Percentiles rank a stretch among this genome's conserved stretches.
These are phyloP conservation scores for Exserohilum turcica DNA, from an alignment of 2,329 filamentous ascomycete genomes.

Conservation along the genomic window DNA sequence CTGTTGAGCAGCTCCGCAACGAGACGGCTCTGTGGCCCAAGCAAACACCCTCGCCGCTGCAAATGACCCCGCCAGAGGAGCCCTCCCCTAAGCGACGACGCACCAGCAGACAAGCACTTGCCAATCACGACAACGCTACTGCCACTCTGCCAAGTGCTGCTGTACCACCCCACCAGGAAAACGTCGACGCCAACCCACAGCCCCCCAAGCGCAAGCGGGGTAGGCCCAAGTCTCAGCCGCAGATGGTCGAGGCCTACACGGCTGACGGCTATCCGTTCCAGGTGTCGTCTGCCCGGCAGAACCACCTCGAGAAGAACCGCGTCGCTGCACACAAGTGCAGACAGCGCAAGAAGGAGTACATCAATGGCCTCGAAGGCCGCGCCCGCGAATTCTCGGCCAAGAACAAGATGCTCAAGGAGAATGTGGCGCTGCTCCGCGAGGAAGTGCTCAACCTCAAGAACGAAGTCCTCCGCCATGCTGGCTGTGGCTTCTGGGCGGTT, in stretches of 20 bases:
- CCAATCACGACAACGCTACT: constrained; percentile 14
- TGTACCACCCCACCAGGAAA: constrained; percentile 17
- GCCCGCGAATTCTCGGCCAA: constrained; percentile 47
- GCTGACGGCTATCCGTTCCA: constrained; percentile 42
- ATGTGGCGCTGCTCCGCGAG: constrained; percentile 41
- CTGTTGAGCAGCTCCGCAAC: constrained; percentile 37
- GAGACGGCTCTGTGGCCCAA: constrained; percentile 33
- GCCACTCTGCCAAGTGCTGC: constrained; percentile 2
- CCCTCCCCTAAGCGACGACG: constrained; percentile 36
- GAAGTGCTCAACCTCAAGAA: constrained; percentile 47
- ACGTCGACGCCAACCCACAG: constrained; percentile 25
- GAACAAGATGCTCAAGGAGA: constrained; percentile 44
- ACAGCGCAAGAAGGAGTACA: constrained; percentile 68
- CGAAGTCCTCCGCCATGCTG: constrained; percentile 44
- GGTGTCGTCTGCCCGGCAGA: constrained; percentile 43
- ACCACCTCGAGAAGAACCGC: constrained; percentile 69
- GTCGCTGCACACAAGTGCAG: constrained; percentile 76
- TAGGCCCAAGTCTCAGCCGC: constrained; percentile 42
- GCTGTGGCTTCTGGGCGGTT: constrained; percentile 46
- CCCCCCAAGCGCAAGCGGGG: constrained; percentile 46
- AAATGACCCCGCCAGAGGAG: constrained; percentile 12
- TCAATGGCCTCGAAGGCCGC: constrained; percentile 55
- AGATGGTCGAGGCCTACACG: constrained; percentile 38
- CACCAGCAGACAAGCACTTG: constrained; percentile 23
- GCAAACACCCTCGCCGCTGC: constrained; percentile 10